A percentile compares a stretch with the other conserved stretches of the same genome.
These are phyloP conservation scores for Nicotiana attenuata DNA, from an alignment of 257 asterid genomes.

Conservation along the genomic window DNA sequence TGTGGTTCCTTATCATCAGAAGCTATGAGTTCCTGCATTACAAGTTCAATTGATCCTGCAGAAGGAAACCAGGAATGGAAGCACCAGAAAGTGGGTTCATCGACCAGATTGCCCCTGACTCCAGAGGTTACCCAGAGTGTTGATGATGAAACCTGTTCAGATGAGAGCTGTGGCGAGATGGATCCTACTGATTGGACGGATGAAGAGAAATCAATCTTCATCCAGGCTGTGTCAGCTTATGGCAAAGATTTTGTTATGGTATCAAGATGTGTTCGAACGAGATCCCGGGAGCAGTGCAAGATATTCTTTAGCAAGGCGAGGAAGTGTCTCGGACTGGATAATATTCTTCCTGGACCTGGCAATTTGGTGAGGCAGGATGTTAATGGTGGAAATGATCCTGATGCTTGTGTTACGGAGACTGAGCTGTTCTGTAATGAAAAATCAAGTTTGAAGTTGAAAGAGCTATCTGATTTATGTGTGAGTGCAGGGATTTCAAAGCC, in stretches of 20 bases:
- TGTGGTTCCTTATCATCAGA: constrained; percentile 95
- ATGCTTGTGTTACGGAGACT: constrained; percentile 54
- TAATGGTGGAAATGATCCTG: constrained; percentile 63
- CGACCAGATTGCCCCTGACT: constrained; percentile 47
- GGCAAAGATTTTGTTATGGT: constrained; percentile 80
- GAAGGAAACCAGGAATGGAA: constrained; percentile 63
- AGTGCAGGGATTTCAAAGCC: constrained; percentile 26
- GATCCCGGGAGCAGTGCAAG: constrained; percentile 80
- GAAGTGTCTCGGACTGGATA: constrained; percentile 75
- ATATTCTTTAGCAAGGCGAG: constrained; percentile 81
- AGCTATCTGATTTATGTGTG: constrained; percentile 26
- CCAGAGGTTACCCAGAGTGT: constrained; percentile 63
- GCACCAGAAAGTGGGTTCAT: constrained; percentile 44
- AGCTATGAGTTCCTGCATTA: constrained; percentile 90
- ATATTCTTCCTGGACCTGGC: constrained; percentile 34
- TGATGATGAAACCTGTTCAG: constrained; percentile 77
- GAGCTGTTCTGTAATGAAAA: constrained; percentile 36
- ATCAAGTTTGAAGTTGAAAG: constrained; percentile 39
- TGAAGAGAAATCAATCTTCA: constrained; percentile 67
- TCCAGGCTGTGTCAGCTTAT: constrained; percentile 63
- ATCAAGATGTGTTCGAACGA: constrained; percentile 58
- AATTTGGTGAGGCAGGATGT: constrained; percentile 34
- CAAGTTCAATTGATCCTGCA: constrained; percentile 74
- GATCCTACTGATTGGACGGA: constrained; percentile 84
- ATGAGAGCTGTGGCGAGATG: constrained; percentile 90